These are phyloP conservation scores for Pseudotsuga menziesii DNA, from an alignment of 75 land plant genomes.

Conservation along the genomic window DNA sequence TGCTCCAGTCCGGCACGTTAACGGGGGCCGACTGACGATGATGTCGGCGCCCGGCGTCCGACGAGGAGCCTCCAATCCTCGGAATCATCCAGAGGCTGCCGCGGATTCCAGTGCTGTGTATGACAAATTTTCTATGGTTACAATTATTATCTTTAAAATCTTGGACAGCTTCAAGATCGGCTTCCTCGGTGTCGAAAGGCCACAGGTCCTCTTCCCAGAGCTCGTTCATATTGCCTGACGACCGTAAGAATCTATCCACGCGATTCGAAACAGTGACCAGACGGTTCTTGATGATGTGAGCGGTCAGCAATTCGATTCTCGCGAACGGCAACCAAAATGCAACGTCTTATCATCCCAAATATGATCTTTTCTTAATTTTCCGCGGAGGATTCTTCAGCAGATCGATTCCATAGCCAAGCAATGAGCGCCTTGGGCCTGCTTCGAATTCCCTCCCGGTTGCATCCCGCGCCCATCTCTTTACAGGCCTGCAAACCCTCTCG, in stretches of 20 bases:
- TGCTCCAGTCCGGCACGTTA: slow-evolving; percentile 27
- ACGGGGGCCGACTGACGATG: slow-evolving; percentile 27
- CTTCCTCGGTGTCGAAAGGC: slow-evolving; percentile 16
- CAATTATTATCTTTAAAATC: neutral
- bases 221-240: slow-evolving; percentile 17
- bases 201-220: slow-evolving; percentile 53
- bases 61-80: slow-evolving; percentile 23
- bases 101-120: too few species aligned
- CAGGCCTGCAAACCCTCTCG: too few species aligned
- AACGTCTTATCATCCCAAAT: too few species aligned
- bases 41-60: neutral
- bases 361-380: neutral
- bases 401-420: slow-evolving; percentile 9
- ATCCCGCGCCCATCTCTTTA: neutral
- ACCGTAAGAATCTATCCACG: neutral
- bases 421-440: neutral
- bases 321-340: too few species aligned
- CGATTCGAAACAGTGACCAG: slow-evolving; percentile 4
- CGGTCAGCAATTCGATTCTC: neutral
- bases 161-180: neutral
- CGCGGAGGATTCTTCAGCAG: neutral
- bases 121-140: too few species aligned
- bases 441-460: neutral
- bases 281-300: neutral
- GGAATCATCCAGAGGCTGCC: neutral